Base-by-base conservation (phyloP, 2,329 filamentous ascomycete genomes). In the Davidsoniella eucalypti region DNA sequence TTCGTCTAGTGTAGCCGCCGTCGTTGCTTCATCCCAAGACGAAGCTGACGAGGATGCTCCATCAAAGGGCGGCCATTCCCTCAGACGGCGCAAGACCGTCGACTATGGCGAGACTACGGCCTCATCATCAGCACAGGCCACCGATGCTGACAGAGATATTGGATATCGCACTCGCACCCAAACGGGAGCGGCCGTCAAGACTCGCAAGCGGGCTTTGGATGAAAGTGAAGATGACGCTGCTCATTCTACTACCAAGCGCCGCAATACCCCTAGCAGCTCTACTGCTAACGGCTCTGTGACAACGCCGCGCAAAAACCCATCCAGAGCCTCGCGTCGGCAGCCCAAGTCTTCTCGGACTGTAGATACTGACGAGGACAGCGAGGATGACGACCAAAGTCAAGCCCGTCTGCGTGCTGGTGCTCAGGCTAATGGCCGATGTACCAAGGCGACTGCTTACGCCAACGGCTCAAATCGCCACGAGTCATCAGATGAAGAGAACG, bases 41-140 rank as follows among this genome's bases (percentile, higher is more conserved):
- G 47, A 47, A 17, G 23, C 51, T 18, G 49, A 52, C 9, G 50
- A 36, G 33, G 47, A 49, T 29, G 42, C 33, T 18, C 26, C 49
- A 17, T 37, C 50, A 16, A 78, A 78, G 59, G 74, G 75, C 48
- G 73, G 75, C 45, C 75, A 77, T 61, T 75, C 73, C 33, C 67
- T 78, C 26, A 68, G 75, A 55, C 75, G 72, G 60, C 68, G 74
- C 49, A 65, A 70, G 47, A 72, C 72, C 52, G 67, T 78, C 55
- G 73, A 78, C 61, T 78, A 78, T 64, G 70, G 75, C 53, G 72
- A 76, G 41, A 60, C 40, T 9, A 48, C 41, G 61, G 40, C 50
- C 60, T 44, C 61, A 62, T 38, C 62, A 61, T 58, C 55, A 45
- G 33, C 56, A 5, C 49, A 47, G 5, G 16, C 46, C 25, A 54